Percentiles rank a stretch among this genome's conserved stretches.
phyloP scores from a whole-genome alignment of 345 rosid genomes.

The Rhodamnia argentea region DNA sequence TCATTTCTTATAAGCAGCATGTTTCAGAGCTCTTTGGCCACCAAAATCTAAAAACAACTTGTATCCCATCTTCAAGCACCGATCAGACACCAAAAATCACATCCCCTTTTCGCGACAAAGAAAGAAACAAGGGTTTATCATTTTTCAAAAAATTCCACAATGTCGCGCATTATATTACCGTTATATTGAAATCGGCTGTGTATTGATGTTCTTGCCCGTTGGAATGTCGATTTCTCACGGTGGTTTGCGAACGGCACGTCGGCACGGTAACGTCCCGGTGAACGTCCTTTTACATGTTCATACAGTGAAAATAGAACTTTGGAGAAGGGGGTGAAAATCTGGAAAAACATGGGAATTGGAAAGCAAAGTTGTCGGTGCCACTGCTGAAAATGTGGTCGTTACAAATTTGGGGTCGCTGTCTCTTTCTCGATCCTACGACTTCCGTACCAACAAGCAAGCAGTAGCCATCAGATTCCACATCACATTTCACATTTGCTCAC shows the following conservation, averaged over 20 bases:
- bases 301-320: fast-evolving
- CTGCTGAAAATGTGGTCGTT: background rate
- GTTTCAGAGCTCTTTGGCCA: background rate
- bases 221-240: background rate
- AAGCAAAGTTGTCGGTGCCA: background rate
- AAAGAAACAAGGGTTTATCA: too few species aligned
- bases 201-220: background rate
- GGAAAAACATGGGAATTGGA: background rate
- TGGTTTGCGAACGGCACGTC: background rate
- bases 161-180: background rate
- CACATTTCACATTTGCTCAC: background rate
- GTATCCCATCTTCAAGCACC: fast-evolving
- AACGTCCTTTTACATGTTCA: background rate
- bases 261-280: background rate
- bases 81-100: background rate
- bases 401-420: background rate
- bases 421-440: background rate
- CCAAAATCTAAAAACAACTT: background rate
- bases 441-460: background rate
- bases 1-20: too few species aligned
- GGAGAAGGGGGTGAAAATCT: background rate
- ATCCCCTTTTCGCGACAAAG: background rate
- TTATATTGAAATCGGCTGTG: fast-evolving
- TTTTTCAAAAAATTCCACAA: too few species aligned
- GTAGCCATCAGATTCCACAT: background rate